phyloP scores from a whole-genome alignment of 768 basidiomycete species.

The Nidularia sp. region DNA sequence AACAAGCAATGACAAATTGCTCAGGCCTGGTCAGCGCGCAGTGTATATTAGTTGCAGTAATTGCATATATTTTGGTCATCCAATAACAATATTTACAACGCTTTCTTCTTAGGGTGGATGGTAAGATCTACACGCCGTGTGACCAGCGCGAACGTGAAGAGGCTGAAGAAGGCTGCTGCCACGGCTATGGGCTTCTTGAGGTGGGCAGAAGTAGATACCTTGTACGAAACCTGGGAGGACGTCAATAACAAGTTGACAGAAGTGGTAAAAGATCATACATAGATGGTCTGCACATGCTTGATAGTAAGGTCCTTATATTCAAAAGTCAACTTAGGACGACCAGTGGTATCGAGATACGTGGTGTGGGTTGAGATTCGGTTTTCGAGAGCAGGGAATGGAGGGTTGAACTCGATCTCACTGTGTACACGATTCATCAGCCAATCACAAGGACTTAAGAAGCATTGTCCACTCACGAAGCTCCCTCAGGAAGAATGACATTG shows the following conservation, averaged over 20 bases:
- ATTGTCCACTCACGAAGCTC: slow-evolving; percentile 72
- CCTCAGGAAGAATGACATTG: slow-evolving; percentile 85
- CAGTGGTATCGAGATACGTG: slow-evolving; percentile 90
- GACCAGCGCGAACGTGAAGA: slow-evolving; percentile 53
- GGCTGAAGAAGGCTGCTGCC: slow-evolving; percentile 58
- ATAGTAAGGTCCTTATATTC: slow-evolving; percentile 72
- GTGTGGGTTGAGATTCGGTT: slow-evolving; percentile 63
- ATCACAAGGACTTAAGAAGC: not conserved
- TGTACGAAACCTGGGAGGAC: slow-evolving; percentile 73
- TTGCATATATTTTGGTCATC: not conserved
- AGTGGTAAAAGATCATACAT: slow-evolving; percentile 48
- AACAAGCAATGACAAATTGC: no score
- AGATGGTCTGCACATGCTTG: slow-evolving; percentile 75
- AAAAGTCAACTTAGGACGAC: slow-evolving; percentile 77
- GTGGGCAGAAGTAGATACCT: slow-evolving; percentile 74
- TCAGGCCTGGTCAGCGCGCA: no score
- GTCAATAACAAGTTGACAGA: no score
- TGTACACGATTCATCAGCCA: not conserved
- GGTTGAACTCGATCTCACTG: slow-evolving; percentile 73
- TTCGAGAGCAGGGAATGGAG: slow-evolving; percentile 74
- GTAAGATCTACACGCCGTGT: slow-evolving; percentile 43
- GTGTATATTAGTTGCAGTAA: not conserved
- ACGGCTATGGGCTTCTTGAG: slow-evolving; percentile 85
- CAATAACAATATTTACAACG: slow-evolving; percentile 15
- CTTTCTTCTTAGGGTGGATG: slow-evolving; percentile 39